phyloP scores from a whole-genome alignment of 192 early-diverging fungal species.

The Geranomyces michiganensis region DNA sequence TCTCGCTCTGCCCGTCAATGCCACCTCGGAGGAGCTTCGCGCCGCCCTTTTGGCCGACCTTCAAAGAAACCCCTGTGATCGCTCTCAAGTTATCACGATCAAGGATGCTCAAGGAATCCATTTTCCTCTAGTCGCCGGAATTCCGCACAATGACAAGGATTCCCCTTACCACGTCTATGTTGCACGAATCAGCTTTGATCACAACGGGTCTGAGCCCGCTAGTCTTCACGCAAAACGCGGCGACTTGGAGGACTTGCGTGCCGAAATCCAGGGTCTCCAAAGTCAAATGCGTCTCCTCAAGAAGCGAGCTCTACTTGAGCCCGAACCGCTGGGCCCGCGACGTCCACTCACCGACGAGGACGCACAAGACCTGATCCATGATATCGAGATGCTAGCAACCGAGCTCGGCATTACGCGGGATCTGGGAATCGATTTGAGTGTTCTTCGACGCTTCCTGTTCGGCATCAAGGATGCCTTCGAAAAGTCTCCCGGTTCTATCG shows the following conservation, averaged over 20 bases:
- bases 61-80: too few relatives aligned
- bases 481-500: conserved; percentile 19
- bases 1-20: too few relatives aligned
- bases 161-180: too few relatives aligned
- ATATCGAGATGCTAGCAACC: conserved; percentile 18
- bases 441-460: conserved; percentile 31
- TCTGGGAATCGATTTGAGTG: conserved; percentile 6
- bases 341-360: conserved; percentile 2
- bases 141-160: too few relatives aligned
- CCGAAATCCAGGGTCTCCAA: conserved; percentile 21
- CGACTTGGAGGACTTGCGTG: conserved; percentile 24
- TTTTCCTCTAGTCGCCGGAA: too few relatives aligned
- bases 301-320: not conserved
- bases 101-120: too few relatives aligned
- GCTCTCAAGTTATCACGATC: too few relatives aligned
- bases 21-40: too few relatives aligned
- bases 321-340: not conserved
- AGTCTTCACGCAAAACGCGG: not conserved
- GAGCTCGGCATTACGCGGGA: conserved; percentile 17
- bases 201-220: too few relatives aligned
- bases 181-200: too few relatives aligned
- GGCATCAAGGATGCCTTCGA: conserved; percentile 35
- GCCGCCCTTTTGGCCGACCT: too few relatives aligned
- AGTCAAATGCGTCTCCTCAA: conserved; percentile 18
- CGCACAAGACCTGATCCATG: not conserved